Evolutionary conservation across 2,329 filamentous ascomycete genomes (phyloP), one percentile per base, ranked within the genome.

Genomic region (Stagonosporopsis cucurbitacearum): DNA sequence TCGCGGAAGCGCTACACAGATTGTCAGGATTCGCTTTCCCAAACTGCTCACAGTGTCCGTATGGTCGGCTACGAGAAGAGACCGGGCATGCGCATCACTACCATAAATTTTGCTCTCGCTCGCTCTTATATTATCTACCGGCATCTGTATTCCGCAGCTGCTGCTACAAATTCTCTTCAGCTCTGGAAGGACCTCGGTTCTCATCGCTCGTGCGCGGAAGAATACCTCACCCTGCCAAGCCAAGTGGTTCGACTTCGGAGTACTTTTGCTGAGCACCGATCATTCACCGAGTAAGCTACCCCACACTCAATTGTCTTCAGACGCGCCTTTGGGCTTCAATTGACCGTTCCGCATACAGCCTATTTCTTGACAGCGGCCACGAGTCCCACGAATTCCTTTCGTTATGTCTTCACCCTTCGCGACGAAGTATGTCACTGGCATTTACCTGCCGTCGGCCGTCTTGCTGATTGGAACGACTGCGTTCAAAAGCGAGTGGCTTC

Each of bases 401-500:
- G 48, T 32, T 25, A 70, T 69, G 66, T 60, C 62, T 32, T 59
- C 63, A 23, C 37, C 47, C 15, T 47, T 51, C 45, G 39, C 57
- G 9, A 51, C 67, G 82, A 87, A 50, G 45, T 54, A 89, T 71
- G 78, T 94, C 73, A 86, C 92, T 77, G 90, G 90, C 72, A 86
- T 96, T 69, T 93, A 94, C 76, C 88, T 96, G 70, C 93, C 93
- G 58, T 89, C 88, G 20, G 86, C 84, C 56, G 84, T 96, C 33
- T 79, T 97, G 57, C 80, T 96, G 56, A 77, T 92, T 48, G 92
- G 91, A 67, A 88, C 86, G 39, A 82, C 86, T 60, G 88, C 96
- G 69, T 81, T 92, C 67, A 96, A 96, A 85, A 82, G 79, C 62
- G 89, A 94, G 77, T 72, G 84, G 69, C 73, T 88, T 20, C 84